Evolutionary conservation across 371 early-diverging fungal species (phyloP).

Genomic region (Paramicrosporidium saccamoebae): DNA sequence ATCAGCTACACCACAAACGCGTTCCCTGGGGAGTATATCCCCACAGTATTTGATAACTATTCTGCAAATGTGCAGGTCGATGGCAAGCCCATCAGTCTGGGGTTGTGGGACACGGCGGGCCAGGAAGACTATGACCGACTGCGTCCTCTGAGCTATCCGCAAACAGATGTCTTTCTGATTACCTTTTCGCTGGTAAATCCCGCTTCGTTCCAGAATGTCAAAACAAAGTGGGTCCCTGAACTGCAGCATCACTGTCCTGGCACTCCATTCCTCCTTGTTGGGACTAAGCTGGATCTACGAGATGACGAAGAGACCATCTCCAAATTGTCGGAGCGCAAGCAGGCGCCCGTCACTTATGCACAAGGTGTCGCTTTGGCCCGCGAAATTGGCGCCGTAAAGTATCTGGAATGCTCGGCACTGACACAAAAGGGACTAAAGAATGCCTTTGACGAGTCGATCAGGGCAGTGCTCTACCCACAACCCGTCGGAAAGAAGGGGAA

Average conservation of each 20-base stretch:
- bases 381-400: slow-evolving; percentile 61
- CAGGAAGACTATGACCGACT: slow-evolving; percentile 92
- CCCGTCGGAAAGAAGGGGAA: slow-evolving; percentile 17
- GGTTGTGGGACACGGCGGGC: slow-evolving; percentile 94
- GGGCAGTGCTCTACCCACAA: slow-evolving; percentile 54
- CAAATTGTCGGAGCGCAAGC: slow-evolving; percentile 43
- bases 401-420: slow-evolving; percentile 92
- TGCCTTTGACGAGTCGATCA: slow-evolving; percentile 89
- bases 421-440: slow-evolving; percentile 89
- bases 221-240: slow-evolving; percentile 76
- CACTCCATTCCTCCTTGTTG: slow-evolving; percentile 79
- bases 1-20: slow-evolving; percentile 87
- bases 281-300: slow-evolving; percentile 92
- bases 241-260: slow-evolving; percentile 77
- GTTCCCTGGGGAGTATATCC: slow-evolving; percentile 88
- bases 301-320: slow-evolving; percentile 63
- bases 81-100: slow-evolving; percentile 69
- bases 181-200: slow-evolving; percentile 60
- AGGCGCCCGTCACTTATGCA: slow-evolving; percentile 58
- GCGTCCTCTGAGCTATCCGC: slow-evolving; percentile 72
- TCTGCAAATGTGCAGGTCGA: slow-evolving; percentile 76
- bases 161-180: slow-evolving; percentile 66
- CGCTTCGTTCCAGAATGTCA: slow-evolving; percentile 67
- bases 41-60: slow-evolving; percentile 95
- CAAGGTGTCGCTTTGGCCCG: slow-evolving; percentile 65